phyloP scores from a whole-genome alignment of 1,284 basidiomycete species.

The Ustilago hordei region DNA sequence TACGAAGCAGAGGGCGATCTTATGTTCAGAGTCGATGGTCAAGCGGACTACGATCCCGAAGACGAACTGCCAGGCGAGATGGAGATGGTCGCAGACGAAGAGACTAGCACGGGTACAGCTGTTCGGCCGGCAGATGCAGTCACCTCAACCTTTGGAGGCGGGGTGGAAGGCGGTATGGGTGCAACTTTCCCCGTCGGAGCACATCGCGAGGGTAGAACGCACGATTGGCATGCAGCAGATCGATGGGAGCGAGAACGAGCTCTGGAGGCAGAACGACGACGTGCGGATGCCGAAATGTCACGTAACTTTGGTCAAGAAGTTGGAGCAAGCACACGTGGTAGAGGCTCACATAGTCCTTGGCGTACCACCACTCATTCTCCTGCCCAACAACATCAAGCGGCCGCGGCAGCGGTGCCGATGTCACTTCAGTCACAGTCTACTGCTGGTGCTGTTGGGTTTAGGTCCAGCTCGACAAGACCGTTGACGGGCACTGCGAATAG shows the following conservation, averaged over 20 bases:
- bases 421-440: conserved; percentile 7
- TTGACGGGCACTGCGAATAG: conserved; percentile 15
- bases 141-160: conserved; percentile 13
- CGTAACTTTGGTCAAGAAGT: conserved; percentile 55
- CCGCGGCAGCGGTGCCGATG: neutral
- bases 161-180: conserved; percentile 38
- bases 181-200: conserved; percentile 37
- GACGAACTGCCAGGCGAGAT: conserved; percentile 53
- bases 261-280: conserved; percentile 39
- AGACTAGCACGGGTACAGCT: neutral
- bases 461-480: conserved; percentile 28
- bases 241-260: conserved; percentile 43
- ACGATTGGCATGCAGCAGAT: conserved; percentile 37
- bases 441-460: conserved; percentile 16
- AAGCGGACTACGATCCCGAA: conserved; percentile 39
- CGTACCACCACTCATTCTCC: conserved; percentile 12
- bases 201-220: conserved; percentile 28
- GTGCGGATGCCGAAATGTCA: conserved; percentile 54
- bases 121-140: conserved; percentile 5
- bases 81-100: conserved; percentile 45
- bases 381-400: neutral
- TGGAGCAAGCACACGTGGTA: conserved; percentile 42
- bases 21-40: conserved; percentile 41
- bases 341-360: conserved; percentile 50
- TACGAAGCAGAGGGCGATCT: conserved; percentile 49